phyloP scores from a whole-genome alignment of 1,139 yeast genomes.

The Hansenula sp. region DNA sequence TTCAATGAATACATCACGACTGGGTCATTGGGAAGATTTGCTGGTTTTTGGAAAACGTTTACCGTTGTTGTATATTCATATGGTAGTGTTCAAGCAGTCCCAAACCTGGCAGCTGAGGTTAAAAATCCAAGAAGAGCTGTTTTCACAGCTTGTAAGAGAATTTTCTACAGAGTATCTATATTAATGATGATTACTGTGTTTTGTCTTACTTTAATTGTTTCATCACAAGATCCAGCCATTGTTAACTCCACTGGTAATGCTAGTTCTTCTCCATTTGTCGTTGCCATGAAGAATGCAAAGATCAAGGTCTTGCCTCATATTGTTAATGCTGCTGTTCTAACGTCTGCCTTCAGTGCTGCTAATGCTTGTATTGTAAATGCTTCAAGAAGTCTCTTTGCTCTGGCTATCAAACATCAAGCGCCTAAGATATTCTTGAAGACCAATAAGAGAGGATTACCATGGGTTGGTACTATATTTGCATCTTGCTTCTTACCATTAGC shows the following conservation, averaged over 20 bases:
- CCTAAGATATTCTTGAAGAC: neutral
- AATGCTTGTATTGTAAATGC: no score
- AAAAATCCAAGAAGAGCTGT: constrained; percentile 40
- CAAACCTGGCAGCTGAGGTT: constrained; percentile 42
- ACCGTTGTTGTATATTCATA: constrained; percentile 38
- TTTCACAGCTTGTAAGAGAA: constrained; percentile 30
- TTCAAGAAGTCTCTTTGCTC: neutral
- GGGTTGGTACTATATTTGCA: neutral
- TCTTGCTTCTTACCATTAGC: neutral
- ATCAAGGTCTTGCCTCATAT: neutral
- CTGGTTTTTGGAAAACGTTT: constrained; percentile 12
- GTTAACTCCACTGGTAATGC: neutral
- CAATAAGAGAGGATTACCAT: neutral
- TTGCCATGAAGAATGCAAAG: neutral
- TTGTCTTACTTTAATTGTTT: constrained; percentile 39
- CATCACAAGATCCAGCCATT: constrained; percentile 30
- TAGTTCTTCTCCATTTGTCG: neutral
- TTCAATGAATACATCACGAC: constrained; percentile 40
- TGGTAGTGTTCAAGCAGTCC: constrained; percentile 40
- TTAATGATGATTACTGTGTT: constrained; percentile 39
- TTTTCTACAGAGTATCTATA: constrained; percentile 15
- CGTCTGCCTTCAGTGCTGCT: neutral
- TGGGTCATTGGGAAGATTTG: constrained; percentile 26
- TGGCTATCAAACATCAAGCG: neutral
- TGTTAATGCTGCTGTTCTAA: neutral